These are phyloP conservation scores for Chytriomyces hyalinus DNA, from an alignment of 192 early-diverging fungal species.

Conservation along the genomic window DNA sequence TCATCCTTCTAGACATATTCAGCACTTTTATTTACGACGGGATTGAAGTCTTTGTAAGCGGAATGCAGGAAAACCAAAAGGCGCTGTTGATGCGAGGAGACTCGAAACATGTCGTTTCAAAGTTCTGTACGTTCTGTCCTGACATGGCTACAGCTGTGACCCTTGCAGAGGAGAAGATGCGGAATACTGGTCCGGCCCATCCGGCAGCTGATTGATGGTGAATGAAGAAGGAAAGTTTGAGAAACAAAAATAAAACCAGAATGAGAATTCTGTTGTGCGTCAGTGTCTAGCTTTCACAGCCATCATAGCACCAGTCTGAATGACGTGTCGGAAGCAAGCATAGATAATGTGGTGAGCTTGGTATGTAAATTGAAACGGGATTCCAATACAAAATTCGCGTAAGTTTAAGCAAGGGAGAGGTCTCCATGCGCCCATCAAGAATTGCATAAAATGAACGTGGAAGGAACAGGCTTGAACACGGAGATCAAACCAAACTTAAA, in stretches of 20 bases:
- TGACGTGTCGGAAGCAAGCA: too few relatives aligned
- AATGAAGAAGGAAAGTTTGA: neutral
- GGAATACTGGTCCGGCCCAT: neutral
- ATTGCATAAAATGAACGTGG: too few relatives aligned
- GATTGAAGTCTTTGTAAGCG: conserved; percentile 33
- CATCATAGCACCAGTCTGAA: too few relatives aligned
- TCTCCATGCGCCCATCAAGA: too few relatives aligned
- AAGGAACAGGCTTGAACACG: too few relatives aligned
- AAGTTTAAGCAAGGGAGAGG: too few relatives aligned
- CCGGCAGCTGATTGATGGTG: neutral
- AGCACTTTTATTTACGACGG: conserved; percentile 28
- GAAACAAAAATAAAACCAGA: neutral
- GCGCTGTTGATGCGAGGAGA: conserved; percentile 28
- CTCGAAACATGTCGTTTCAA: conserved; percentile 2
- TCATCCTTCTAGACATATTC: conserved; percentile 28
- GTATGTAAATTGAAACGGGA: too few relatives aligned
- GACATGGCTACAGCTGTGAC: conserved; percentile 32
- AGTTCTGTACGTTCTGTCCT: conserved; percentile 10
- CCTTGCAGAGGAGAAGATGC: conserved; percentile 3
- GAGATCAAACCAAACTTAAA: too few relatives aligned
- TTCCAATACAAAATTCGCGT: too few relatives aligned
- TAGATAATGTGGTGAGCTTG: too few relatives aligned
- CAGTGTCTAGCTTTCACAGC: too few relatives aligned
- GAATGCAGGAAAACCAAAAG: conserved; percentile 17
- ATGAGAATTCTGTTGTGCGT: neutral